Evolutionary conservation across 2,329 filamentous ascomycete genomes (phyloP).

Genomic region (Phialemonium atrogriseum): DNA sequence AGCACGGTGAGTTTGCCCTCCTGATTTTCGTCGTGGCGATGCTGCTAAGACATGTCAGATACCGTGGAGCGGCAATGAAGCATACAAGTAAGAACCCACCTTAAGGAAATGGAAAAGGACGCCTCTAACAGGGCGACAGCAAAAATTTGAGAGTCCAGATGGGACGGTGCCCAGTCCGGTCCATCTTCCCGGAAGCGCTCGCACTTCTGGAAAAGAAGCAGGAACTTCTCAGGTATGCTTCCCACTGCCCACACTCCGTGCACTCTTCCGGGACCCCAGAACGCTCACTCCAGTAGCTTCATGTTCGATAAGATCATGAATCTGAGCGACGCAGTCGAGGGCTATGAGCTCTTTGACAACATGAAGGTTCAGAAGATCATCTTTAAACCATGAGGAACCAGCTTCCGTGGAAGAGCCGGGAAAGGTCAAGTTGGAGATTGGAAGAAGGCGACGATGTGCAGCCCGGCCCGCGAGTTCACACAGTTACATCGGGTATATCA

Average conservation of each 20-base stretch:
- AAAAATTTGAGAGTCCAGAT: slow-evolving; percentile 70
- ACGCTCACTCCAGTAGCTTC: too few relatives aligned
- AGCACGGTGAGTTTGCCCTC: slow-evolving; percentile 43
- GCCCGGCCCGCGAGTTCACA: background rate
- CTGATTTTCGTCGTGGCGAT: background rate
- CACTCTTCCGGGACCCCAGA: too few relatives aligned
- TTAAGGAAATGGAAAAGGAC: slow-evolving; percentile 1
- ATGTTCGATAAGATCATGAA: slow-evolving; percentile 73
- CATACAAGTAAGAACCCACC: slow-evolving; percentile 37
- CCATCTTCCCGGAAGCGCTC: slow-evolving; percentile 59
- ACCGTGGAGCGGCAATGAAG: slow-evolving; percentile 57
- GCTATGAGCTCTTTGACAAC: slow-evolving; percentile 63
- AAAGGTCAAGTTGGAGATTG: too few relatives aligned
- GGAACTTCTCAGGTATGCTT: slow-evolving; percentile 54
- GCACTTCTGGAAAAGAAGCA: slow-evolving; percentile 58
- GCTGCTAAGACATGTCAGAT: slow-evolving; percentile 37
- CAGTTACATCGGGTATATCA: background rate
- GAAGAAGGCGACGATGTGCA: too few relatives aligned
- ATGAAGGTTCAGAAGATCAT: slow-evolving; percentile 69
- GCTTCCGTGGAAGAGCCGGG: background rate
- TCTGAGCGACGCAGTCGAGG: slow-evolving; percentile 55
- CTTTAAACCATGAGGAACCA: slow-evolving; percentile 40
- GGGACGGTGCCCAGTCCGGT: slow-evolving; percentile 68
- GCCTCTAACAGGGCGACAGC: slow-evolving; percentile 24
- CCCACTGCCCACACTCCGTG: too few relatives aligned